Evolutionary conservation across 2,329 filamentous ascomycete genomes (phyloP), one percentile per base, ranked within the genome.

Genomic region (Colletotrichum phormii): DNA sequence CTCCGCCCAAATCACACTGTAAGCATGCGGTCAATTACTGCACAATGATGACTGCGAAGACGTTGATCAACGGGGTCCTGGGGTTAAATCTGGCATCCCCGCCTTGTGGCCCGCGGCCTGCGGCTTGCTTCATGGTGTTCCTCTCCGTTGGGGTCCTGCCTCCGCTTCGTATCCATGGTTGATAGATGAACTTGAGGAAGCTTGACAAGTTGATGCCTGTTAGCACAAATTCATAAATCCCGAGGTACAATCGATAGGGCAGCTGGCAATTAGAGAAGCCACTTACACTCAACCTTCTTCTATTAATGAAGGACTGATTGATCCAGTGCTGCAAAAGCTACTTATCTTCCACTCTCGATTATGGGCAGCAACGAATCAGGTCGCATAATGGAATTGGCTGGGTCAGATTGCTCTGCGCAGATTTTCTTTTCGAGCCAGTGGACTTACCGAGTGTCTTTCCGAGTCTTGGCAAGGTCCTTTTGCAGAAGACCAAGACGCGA

Each of bases 41-140:
- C 64, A 68, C 15, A 51, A 53, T 68, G 69, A 71, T 68, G 64
- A 31, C 58, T 35, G 33, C 51, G 58, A 68, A 58, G 57, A n/a
- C 62, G 66, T 35, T 54, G 46, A 49, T 63, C 37, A 54, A 24
- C 13, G 26, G 37, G 42, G 35, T n/a, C 53, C n/a, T 53, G 29
- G 22, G 51, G 0, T 31, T 24, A n/a, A 12, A 33, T 22, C 37
- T 33, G 53, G 29, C 7, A 29, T 15, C 49, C 33, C 31, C 31
- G 33, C 33, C 18, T 31, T 4, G 53, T 49, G 53, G 3, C 33
- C 12, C n/a, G 37, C 8, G 5, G 26, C 18, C 42, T 49, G 15
- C 7, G 11, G 15, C 18, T 7, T 49, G 42, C 18, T 49, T 49
- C 42, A 49, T 49, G 42, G 8, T 49, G 42, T 18, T 49, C 42